These are phyloP conservation scores for Colletotrichum cordylinicola DNA, from an alignment of 2,329 filamentous ascomycete species.

Conservation along the genomic window DNA sequence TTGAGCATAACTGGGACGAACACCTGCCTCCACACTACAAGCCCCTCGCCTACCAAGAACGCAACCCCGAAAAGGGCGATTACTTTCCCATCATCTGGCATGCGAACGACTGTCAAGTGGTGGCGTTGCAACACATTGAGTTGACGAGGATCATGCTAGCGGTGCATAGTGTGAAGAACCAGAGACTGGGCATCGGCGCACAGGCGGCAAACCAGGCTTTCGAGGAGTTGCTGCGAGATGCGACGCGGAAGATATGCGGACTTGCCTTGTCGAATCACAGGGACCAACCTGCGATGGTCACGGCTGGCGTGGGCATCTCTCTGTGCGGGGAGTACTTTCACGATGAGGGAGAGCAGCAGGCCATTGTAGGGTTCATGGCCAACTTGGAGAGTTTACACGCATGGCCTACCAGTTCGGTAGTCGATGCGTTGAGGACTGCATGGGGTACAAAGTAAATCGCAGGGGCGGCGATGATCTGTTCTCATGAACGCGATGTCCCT, in stretches of 20 bases:
- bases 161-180: conserved; percentile 57
- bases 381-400: conserved; percentile 53
- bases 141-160: conserved; percentile 54
- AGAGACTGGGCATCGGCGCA: conserved; percentile 42
- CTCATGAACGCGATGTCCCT: background rate
- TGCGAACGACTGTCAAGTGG: background rate
- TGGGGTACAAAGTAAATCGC: conserved; percentile 41
- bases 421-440: conserved; percentile 48
- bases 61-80: conserved; percentile 33
- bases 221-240: conserved; percentile 46
- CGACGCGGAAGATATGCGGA: conserved; percentile 61
- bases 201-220: conserved; percentile 30
- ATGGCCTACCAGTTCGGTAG: conserved; percentile 55
- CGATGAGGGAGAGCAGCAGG: conserved; percentile 49
- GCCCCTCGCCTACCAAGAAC: conserved; percentile 54
- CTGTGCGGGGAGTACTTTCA: conserved; percentile 53
- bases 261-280: conserved; percentile 62
- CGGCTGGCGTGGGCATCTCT: conserved; percentile 59
- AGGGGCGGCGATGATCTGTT: background rate
- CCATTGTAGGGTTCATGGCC: conserved; percentile 50
- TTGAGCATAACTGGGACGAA: conserved; percentile 51
- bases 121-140: background rate
- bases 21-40: conserved; percentile 56
- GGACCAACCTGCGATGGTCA: conserved; percentile 61
- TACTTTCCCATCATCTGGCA: conserved; percentile 58